Evolutionary conservation across 495 filamentous ascomycete species (phyloP).

Genomic region (Talaromyces thailandensis): DNA sequence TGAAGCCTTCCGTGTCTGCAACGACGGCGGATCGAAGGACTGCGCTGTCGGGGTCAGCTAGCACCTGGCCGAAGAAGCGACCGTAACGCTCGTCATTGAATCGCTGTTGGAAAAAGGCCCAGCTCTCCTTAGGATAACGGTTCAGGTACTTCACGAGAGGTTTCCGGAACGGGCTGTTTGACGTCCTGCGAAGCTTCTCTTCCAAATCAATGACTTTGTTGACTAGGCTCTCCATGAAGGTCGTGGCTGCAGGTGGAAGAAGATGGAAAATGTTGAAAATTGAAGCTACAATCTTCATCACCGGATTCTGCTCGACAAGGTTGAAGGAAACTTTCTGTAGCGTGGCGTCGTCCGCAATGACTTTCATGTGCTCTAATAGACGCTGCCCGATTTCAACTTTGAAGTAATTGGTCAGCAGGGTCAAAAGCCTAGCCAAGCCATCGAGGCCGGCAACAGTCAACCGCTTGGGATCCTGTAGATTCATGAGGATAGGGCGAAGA

Average conservation of each 20-base stretch:
- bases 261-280: slow-evolving; percentile 97
- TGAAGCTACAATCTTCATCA: slow-evolving; percentile 86
- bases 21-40: slow-evolving; percentile 65
- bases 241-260: slow-evolving; percentile 74
- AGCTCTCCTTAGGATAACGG: slow-evolving; percentile 80
- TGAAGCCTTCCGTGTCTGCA: slow-evolving; percentile 61
- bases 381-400: slow-evolving; percentile 95
- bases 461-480: slow-evolving; percentile 87
- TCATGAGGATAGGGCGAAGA: slow-evolving; percentile 87
- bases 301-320: slow-evolving; percentile 80
- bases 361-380: slow-evolving; percentile 84
- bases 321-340: slow-evolving; percentile 90
- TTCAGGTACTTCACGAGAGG: slow-evolving; percentile 94
- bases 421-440: slow-evolving; percentile 79
- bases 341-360: slow-evolving; percentile 69
- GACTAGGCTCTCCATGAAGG: slow-evolving; percentile 83
- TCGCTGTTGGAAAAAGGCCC: slow-evolving; percentile 64
- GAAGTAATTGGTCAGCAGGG: slow-evolving; percentile 93
- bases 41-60: slow-evolving; percentile 65
- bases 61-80: slow-evolving; percentile 89
- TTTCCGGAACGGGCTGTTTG: slow-evolving; percentile 85
- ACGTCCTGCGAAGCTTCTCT: slow-evolving; percentile 73
- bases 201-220: slow-evolving; percentile 86
- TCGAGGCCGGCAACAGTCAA: slow-evolving; percentile 84
- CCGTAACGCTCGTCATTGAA: slow-evolving; percentile 79